Conservation (phyloP, 2,329 filamentous ascomycete species). For the Penicillium sumatraense region DNA sequence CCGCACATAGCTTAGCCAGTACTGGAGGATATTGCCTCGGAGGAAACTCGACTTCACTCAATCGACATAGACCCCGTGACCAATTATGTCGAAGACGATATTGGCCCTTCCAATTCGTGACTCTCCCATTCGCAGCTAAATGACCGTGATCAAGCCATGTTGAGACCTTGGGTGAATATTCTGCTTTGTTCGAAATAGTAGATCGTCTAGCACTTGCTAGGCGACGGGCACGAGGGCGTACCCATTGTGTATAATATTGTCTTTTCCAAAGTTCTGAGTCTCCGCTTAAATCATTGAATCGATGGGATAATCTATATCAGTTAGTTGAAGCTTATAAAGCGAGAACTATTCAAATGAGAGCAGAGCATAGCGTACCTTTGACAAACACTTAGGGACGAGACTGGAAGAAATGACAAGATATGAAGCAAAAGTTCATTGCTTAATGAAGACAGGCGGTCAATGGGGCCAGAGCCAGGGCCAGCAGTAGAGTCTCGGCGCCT, state of each 20-base stretch:
- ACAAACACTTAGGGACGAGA: constrained; percentile 68
- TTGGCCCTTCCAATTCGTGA: constrained; percentile 82
- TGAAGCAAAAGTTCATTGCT: constrained; percentile 89
- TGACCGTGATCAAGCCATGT: constrained; percentile 67
- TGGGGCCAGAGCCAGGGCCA: constrained; percentile 12
- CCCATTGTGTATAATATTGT: constrained; percentile 85
- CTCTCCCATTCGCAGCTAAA: constrained; percentile 54
- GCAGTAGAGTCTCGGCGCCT: constrained; percentile 39
- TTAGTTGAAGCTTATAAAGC: no score
- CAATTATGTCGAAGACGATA: constrained; percentile 92
- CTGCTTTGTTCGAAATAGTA: constrained; percentile 42
- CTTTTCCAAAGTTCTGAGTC: constrained; percentile 92
- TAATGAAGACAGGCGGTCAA: constrained; percentile 71
- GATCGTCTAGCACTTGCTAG: constrained; percentile 68
- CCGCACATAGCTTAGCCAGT: constrained; percentile 76
- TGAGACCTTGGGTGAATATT: constrained; percentile 60
- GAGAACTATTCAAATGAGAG: no score
- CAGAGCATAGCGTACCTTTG: no score
- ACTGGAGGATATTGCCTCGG: constrained; percentile 62
- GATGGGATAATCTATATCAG: constrained; percentile 67
- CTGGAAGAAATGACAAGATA: constrained; percentile 76
- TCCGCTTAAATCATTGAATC: constrained; percentile 71
- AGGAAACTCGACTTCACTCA: constrained; percentile 74
- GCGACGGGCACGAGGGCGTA: constrained; percentile 76
- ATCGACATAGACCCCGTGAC: constrained; percentile 78